Percentiles rank a stretch among this genome's conserved stretches.
Evolutionary conservation across 1,284 basidiomycete genomes (phyloP).

Genomic region (Puccinia novopanici): DNA sequence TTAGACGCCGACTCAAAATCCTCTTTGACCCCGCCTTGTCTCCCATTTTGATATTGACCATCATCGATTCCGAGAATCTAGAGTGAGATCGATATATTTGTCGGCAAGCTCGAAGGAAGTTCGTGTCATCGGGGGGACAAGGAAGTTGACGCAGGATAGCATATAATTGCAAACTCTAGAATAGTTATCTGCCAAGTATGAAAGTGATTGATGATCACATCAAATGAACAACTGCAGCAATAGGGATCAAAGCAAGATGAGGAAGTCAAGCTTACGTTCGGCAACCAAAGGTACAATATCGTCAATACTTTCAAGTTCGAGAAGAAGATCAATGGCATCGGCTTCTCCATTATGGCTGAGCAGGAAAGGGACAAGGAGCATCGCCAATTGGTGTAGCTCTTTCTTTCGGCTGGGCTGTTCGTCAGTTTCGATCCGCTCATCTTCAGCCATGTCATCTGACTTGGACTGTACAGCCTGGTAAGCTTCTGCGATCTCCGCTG

Average conservation of each 20-base stretch:
- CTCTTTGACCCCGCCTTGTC: conserved; percentile 73
- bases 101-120: conserved; percentile 88
- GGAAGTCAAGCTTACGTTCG: conserved; percentile 49
- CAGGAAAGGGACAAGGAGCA: conserved; percentile 87
- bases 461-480: conserved; percentile 64
- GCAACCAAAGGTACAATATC: conserved; percentile 77
- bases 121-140: conserved; percentile 91
- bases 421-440: conserved; percentile 45
- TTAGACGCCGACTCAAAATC: conserved; percentile 87
- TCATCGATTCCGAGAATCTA: conserved; percentile 87
- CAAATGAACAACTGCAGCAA: background rate
- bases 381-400: conserved; percentile 75
- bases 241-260: no score
- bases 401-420: conserved; percentile 57
- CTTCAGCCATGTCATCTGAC: conserved; percentile 51
- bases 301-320: conserved; percentile 89
- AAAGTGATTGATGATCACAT: background rate
- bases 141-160: conserved; percentile 88
- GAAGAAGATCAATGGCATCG: conserved; percentile 92
- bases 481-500: conserved; percentile 94
- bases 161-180: conserved; percentile 95
- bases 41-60: conserved; percentile 81
- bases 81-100: conserved; percentile 83
- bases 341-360: conserved; percentile 95
- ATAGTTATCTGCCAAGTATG: conserved; percentile 69